Evolutionary conservation across 441 rosid species (phyloP).

Genomic region (Corymbia calophylla): DNA sequence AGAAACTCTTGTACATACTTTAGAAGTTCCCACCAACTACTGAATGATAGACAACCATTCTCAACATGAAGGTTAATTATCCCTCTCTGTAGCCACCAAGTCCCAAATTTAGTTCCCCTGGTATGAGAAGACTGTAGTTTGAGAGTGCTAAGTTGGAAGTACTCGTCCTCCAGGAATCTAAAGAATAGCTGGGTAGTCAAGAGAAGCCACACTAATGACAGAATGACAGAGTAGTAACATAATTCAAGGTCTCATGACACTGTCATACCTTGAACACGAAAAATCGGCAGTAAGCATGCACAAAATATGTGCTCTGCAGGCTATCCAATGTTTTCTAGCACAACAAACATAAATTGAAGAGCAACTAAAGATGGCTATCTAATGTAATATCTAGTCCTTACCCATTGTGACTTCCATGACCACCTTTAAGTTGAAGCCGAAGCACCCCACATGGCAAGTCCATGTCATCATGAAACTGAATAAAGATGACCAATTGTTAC

Average conservation of each 20-base stretch:
- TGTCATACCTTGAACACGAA: background rate
- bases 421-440: conserved; percentile 76
- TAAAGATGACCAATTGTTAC: background rate
- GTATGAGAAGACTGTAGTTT: background rate
- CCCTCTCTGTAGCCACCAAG: background rate
- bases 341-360: background rate
- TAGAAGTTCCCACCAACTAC: background rate
- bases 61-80: background rate
- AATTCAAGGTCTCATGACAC: background rate
- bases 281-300: background rate
- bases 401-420: conserved; percentile 89
- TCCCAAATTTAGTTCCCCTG: background rate
- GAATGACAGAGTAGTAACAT: background rate
- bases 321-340: background rate
- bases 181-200: background rate
- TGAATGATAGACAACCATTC: background rate
- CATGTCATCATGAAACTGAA: conserved; percentile 80
- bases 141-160: background rate
- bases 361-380: background rate
- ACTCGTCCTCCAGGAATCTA: background rate
- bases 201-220: background rate
- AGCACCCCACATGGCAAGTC: conserved; percentile 87
- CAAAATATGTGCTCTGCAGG: background rate
- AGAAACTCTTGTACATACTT: background rate
- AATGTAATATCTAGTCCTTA: conserved; percentile 13